Evolutionary conservation across 1,139 yeast species (phyloP).

Genomic region (Kluyveromyces sp.): DNA sequence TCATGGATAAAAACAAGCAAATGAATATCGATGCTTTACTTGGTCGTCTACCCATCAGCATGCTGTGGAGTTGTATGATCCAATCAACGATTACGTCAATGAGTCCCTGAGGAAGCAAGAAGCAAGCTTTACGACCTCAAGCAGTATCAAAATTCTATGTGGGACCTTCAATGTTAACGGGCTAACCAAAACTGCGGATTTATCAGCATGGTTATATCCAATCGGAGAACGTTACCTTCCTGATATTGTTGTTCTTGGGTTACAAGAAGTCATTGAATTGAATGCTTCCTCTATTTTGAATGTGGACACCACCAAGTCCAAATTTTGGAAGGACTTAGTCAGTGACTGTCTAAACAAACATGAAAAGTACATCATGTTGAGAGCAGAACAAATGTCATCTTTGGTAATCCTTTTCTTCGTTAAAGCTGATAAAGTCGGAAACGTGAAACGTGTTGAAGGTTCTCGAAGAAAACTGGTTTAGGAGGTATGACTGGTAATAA

Average conservation of each 20-base stretch:
- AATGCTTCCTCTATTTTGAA: conserved; percentile 76
- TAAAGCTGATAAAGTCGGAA: conserved; percentile 44
- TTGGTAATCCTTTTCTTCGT: conserved; percentile 62
- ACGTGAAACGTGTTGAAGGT: conserved; percentile 63
- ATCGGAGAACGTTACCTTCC: conserved; percentile 40
- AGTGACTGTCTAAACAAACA: conserved; percentile 47
- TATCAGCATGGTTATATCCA: conserved; percentile 81
- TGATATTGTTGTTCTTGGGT: conserved; percentile 77
- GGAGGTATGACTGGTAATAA: conserved; percentile 95
- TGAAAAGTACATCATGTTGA: conserved; percentile 50
- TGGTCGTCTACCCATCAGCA: conserved; percentile 71
- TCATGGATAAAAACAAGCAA: conserved; percentile 87
- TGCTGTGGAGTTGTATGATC: conserved; percentile 75
- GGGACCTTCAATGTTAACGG: conserved; percentile 93
- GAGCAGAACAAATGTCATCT: conserved; percentile 88
- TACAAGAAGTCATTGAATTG: conserved; percentile 87
- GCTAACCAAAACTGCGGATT: conserved; percentile 43
- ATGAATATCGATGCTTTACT: conserved; percentile 75
- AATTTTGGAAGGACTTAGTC: conserved; percentile 55
- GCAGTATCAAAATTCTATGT: conserved; percentile 56
- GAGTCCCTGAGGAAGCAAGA: conserved; percentile 47
- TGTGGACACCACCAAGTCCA: conserved; percentile 58
- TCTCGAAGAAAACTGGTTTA: conserved; percentile 85
- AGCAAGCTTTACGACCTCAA: conserved; percentile 51
- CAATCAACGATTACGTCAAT: conserved; percentile 73